phyloP scores from a whole-genome alignment of 2,329 filamentous ascomycete species.

The Herpotrichia juniperi region DNA sequence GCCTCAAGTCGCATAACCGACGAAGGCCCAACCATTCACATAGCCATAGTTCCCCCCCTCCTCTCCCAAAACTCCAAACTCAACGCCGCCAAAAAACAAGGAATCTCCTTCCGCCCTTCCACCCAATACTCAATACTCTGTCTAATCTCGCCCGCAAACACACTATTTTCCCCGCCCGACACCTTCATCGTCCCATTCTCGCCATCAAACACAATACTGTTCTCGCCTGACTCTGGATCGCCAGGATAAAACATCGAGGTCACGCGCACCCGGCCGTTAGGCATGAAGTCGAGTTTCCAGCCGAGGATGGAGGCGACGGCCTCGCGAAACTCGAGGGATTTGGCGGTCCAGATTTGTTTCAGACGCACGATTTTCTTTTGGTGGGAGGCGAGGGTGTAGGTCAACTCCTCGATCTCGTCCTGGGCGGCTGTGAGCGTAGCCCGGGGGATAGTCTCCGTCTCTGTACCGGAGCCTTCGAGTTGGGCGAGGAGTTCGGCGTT shows the following conservation, averaged over 20 bases:
- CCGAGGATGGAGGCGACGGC: conserved; percentile 90
- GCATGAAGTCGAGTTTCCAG: conserved; percentile 94
- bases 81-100: conserved; percentile 87
- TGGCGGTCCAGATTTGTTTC: conserved; percentile 90
- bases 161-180: conserved; percentile 82
- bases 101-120: conserved; percentile 88
- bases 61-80: conserved; percentile 93
- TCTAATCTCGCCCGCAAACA: conserved; percentile 83
- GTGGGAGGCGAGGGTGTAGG: conserved; percentile 60
- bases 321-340: conserved; percentile 93
- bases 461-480: conserved; percentile 56
- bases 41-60: too few relatives aligned
- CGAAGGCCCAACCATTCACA: too few relatives aligned
- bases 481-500: conserved; percentile 83
- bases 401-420: conserved; percentile 71
- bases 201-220: conserved; percentile 81
- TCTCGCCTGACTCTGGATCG: conserved; percentile 61
- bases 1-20: too few relatives aligned
- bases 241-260: conserved; percentile 82
- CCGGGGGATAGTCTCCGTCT: conserved; percentile 68
- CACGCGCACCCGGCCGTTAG: conserved; percentile 94
- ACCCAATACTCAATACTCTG: conserved; percentile 96
- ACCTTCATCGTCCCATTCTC: conserved; percentile 99
- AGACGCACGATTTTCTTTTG: conserved; percentile 86
- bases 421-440: conserved; percentile 77